Conservation (phyloP, 441 rosid genomes). For the Syzygium syzygioides region DNA sequence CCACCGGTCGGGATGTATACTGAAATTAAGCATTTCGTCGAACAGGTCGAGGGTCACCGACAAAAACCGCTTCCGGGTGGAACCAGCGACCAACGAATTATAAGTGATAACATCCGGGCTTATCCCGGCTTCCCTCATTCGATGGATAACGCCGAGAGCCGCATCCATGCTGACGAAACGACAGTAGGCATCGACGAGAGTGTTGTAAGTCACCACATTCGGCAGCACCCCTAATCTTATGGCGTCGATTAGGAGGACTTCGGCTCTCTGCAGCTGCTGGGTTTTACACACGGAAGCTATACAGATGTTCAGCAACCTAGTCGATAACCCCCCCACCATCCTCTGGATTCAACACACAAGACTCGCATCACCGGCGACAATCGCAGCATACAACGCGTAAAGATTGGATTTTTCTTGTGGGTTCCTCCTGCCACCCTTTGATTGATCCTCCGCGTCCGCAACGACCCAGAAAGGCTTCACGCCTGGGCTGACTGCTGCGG, state of each 20-base stretch:
- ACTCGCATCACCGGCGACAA: not conserved
- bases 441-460: not conserved
- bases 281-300: constrained; percentile 54
- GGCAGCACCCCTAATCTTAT: constrained; percentile 67
- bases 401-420: not conserved
- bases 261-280: constrained; percentile 49
- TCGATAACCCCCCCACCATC: constrained; percentile 43
- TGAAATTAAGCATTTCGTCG: constrained; percentile 65
- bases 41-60: constrained; percentile 41
- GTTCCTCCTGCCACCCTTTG: not conserved
- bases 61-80: constrained; percentile 31
- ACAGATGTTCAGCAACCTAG: constrained; percentile 54
- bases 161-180: constrained; percentile 49
- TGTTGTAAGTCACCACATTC: constrained; percentile 75
- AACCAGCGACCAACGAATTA: constrained; percentile 68
- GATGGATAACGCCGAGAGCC: constrained; percentile 43
- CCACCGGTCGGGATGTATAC: constrained; percentile 61
- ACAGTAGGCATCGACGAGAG: constrained; percentile 50
- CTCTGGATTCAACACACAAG: not conserved
- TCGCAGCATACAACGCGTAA: not conserved
- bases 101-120: constrained; percentile 50
- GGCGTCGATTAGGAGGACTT: constrained; percentile 51
- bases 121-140: constrained; percentile 69
- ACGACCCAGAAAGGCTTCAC: not conserved
- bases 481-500: not conserved